phyloP scores from a whole-genome alignment of 2,329 filamentous ascomycete species.

The Colletotrichum simmondsii region DNA sequence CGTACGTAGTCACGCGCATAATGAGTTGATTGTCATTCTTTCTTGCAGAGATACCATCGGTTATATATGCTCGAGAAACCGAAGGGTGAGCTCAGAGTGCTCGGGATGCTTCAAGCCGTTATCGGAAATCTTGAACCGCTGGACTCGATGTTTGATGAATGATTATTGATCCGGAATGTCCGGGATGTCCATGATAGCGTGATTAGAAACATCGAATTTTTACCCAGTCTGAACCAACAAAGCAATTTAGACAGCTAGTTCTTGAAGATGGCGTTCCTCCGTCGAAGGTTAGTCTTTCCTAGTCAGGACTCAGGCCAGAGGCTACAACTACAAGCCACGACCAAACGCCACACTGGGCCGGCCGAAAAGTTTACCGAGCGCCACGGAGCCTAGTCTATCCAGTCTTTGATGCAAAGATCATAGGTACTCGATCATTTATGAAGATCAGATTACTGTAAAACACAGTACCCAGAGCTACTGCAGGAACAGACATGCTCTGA shows the following conservation, averaged over 20 bases:
- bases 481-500: background rate
- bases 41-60: background rate
- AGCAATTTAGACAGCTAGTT: background rate
- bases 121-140: background rate
- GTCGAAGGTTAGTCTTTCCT: background rate
- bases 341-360: background rate
- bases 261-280: background rate
- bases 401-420: background rate
- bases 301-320: background rate
- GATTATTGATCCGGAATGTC: background rate
- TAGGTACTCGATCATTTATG: background rate
- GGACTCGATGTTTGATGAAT: background rate
- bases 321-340: background rate
- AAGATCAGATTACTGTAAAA: background rate
- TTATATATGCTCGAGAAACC: no score
- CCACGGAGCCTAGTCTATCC: background rate
- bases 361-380: background rate
- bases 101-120: background rate
- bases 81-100: background rate
- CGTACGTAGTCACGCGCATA: background rate
- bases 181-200: background rate
- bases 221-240: background rate
- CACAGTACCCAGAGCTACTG: background rate
- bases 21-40: background rate
- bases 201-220: no score